A percentile compares a stretch with the other conserved stretches of the same genome.
Conservation (phyloP, 208 protist genomes). For the Herpetomonas muscarum region DNA sequence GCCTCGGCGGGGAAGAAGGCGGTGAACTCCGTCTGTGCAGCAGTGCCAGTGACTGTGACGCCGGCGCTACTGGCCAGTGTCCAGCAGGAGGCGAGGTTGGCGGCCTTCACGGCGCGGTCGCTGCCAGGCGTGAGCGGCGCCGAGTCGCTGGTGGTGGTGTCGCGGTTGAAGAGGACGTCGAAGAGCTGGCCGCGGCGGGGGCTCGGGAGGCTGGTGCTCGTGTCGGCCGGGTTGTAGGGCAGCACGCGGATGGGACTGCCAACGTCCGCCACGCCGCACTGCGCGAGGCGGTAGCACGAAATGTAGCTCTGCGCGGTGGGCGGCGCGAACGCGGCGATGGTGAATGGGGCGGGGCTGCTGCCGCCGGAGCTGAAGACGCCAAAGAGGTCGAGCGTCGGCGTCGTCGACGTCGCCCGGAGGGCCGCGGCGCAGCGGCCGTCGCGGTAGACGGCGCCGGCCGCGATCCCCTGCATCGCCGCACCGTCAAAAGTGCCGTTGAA, state of each 20-base stretch:
- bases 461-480: constrained; percentile 29
- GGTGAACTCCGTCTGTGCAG: constrained; percentile 38
- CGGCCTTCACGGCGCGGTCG: constrained; percentile 51
- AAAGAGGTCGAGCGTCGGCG: constrained; percentile 12
- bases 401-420: constrained; percentile 18
- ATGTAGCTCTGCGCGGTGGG: constrained; percentile 35
- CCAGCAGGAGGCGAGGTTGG: constrained; percentile 72
- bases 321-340: constrained; percentile 64
- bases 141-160: constrained; percentile 27
- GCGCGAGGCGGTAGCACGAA: constrained; percentile 60
- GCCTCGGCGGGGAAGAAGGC: constrained; percentile 58
- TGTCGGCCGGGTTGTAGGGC: constrained; percentile 54
- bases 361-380: constrained; percentile 49
- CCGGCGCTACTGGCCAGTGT: constrained; percentile 32
- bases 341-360: constrained; percentile 23
- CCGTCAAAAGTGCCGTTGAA: constrained; percentile 75
- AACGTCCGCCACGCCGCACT: constrained; percentile 70
- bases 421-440: constrained; percentile 64
- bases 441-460: constrained; percentile 30
- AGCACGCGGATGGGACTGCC: constrained; percentile 37
- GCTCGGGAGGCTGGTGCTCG: constrained; percentile 16
- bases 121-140: constrained; percentile 44
- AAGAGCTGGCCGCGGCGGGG: constrained; percentile 81
- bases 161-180: constrained; percentile 46
- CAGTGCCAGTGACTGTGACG: constrained; percentile 45